These are phyloP conservation scores for Xylariaceae sp. DNA, from an alignment of 2,329 filamentous ascomycete species.

Conservation along the genomic window DNA sequence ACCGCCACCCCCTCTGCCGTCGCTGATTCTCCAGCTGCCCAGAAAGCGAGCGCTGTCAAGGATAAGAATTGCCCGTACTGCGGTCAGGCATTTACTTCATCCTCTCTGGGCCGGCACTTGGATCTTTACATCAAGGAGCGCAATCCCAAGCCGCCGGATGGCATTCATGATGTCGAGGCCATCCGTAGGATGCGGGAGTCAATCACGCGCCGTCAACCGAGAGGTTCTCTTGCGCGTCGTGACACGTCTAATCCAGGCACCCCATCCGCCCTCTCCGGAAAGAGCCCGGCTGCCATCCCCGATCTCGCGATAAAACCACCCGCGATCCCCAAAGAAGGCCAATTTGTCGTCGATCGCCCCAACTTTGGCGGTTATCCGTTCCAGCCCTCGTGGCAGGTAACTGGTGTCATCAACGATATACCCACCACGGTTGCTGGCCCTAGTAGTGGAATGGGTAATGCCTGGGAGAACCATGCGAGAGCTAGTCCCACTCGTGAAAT, in stretches of 20 bases:
- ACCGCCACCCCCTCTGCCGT: constrained; percentile 8
- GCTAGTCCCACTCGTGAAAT: constrained; percentile 30
- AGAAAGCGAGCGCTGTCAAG: constrained; percentile 55
- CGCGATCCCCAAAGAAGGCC: constrained; percentile 38
- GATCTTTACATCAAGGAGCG: constrained; percentile 92
- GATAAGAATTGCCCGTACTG: constrained; percentile 89
- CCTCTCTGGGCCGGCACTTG: constrained; percentile 85
- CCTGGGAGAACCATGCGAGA: constrained; percentile 28
- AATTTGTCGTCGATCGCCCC: constrained; percentile 41
- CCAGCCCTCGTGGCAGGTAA: constrained; percentile 66
- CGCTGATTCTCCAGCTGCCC: constrained; percentile 35
- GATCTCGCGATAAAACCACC: constrained; percentile 37
- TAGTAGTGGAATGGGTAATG: constrained; percentile 17
- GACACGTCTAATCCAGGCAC: constrained; percentile 58
- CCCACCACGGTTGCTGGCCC: constrained; percentile 45
- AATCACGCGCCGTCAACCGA: constrained; percentile 80
- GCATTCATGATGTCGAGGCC: constrained; percentile 82
- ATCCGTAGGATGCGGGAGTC: constrained; percentile 76
- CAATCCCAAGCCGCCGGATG: constrained; percentile 82
- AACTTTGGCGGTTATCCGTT: constrained; percentile 52
- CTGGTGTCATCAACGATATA: constrained; percentile 72
- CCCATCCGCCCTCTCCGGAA: constrained; percentile 42
- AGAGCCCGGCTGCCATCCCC: constrained; percentile 34
- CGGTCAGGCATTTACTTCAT: constrained; percentile 84
- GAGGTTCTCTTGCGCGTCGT: constrained; percentile 55